phyloP scores from a whole-genome alignment of 2,329 filamentous ascomycete species.

The Conoideocrella luteorostrata region DNA sequence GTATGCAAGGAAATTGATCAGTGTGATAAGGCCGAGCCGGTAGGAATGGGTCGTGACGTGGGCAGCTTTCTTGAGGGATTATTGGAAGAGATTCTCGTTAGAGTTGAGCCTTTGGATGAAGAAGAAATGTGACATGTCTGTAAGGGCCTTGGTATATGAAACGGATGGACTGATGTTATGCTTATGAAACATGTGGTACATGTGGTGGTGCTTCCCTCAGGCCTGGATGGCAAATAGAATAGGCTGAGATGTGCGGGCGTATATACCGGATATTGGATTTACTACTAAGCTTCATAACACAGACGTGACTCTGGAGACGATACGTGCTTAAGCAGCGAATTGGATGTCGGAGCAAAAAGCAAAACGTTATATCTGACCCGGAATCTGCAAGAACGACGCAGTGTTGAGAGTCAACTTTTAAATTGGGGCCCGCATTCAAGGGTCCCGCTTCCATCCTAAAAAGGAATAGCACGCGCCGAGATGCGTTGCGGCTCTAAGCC shows the following conservation, averaged over 20 bases:
- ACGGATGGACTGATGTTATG: too few species aligned
- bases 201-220: not conserved
- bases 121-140: constrained; percentile 37
- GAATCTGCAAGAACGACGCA: too few species aligned
- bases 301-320: too few species aligned
- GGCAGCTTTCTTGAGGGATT: constrained; percentile 85
- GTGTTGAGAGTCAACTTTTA: too few species aligned
- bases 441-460: not conserved
- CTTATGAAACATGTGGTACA: too few species aligned
- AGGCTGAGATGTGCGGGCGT: not conserved
- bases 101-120: constrained; percentile 83
- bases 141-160: not conserved
- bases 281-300: too few species aligned
- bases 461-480: not conserved
- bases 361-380: too few species aligned
- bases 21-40: constrained; percentile 76
- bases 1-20: constrained; percentile 87
- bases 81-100: constrained; percentile 85
- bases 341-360: too few species aligned
- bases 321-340: too few species aligned
- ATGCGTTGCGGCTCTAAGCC: constrained; percentile 5
- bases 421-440: too few species aligned
- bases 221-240: too few species aligned
- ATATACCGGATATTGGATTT: not conserved
- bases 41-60: constrained; percentile 90